phyloP scores from a whole-genome alignment of 2,329 filamentous ascomycete species.

The Pseudopyricularia cyperi region DNA sequence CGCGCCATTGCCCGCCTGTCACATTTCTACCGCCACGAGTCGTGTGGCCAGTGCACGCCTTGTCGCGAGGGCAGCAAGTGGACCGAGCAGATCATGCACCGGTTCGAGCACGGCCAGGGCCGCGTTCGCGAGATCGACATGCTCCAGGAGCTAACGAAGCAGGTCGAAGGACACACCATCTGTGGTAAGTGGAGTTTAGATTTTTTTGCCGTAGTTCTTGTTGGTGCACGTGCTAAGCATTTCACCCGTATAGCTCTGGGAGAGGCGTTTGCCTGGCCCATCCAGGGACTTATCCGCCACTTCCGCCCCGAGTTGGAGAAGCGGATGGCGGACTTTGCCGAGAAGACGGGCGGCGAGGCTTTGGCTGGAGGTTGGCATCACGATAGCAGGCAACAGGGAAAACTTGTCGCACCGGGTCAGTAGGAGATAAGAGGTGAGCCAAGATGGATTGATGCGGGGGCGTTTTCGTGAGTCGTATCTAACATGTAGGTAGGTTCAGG shows the following conservation, averaged over 20 bases:
- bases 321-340: conserved; percentile 69
- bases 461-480: neutral
- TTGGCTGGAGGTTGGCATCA: conserved; percentile 83
- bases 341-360: conserved; percentile 58
- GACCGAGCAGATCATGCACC: conserved; percentile 98
- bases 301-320: conserved; percentile 94
- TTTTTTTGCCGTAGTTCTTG: neutral
- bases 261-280: conserved; percentile 96
- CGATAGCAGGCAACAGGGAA: conserved; percentile 61
- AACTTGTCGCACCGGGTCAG: conserved; percentile 68
- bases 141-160: conserved; percentile 98
- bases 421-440: conserved; percentile 2
- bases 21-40: conserved; percentile 98
- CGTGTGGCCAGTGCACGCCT: conserved; percentile 97
- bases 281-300: conserved; percentile 95
- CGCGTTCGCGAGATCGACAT: conserved; percentile 94
- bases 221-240: conserved; percentile 14
- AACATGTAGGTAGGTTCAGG: neutral
- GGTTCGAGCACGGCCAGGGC: conserved; percentile 84
- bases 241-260: conserved; percentile 51
- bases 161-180: conserved; percentile 98
- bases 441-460: neutral
- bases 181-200: conserved; percentile 52
- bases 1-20: conserved; percentile 84
- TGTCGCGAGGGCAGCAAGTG: conserved; percentile 98